Percentiles rank a stretch among this genome's conserved stretches.
Evolutionary conservation across 768 basidiomycete species (phyloP).

Genomic region (Phlebiopsis flavidoalba): DNA sequence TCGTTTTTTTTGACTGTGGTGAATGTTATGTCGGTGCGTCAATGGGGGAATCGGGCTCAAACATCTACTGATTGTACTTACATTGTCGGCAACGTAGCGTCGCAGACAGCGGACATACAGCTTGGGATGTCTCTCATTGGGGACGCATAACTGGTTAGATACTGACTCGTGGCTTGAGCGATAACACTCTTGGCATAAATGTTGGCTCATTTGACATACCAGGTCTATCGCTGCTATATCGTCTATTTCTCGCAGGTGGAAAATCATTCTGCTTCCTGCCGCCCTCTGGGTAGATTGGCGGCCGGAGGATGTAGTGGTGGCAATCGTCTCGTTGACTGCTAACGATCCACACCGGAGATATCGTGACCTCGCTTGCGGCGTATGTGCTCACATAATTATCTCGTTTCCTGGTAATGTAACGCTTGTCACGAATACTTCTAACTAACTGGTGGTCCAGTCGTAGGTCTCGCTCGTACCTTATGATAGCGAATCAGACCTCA

Average conservation of each 20-base stretch:
- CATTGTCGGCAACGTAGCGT: too few relatives aligned
- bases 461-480: too few relatives aligned
- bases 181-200: not conserved
- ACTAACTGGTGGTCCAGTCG: constrained; percentile 9
- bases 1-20: constrained; percentile 37
- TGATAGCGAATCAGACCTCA: too few relatives aligned
- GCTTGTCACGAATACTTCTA: constrained; percentile 1
- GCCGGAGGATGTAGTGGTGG: not conserved
- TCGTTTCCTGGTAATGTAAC: constrained; percentile 4
- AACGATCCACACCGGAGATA: not conserved
- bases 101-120: constrained; percentile 8
- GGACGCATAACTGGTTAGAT: constrained; percentile 10
- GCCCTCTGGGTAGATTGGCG: constrained; percentile 18
- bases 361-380: not conserved
- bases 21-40: constrained; percentile 33
- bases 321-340: constrained; percentile 2
- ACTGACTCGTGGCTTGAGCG: too few relatives aligned
- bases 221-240: constrained; percentile 22
- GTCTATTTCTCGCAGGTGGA: constrained; percentile 15
- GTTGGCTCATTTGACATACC: not conserved
- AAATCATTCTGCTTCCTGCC: constrained; percentile 12
- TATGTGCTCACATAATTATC: constrained; percentile 1
- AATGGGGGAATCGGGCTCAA: too few relatives aligned
- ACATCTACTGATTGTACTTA: too few relatives aligned
- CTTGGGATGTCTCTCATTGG: constrained; percentile 9